A percentile compares a stretch with the other conserved stretches of the same genome.
phyloP scores from a whole-genome alignment of 2,329 filamentous ascomycete species.

The Beauveria asiatica region DNA sequence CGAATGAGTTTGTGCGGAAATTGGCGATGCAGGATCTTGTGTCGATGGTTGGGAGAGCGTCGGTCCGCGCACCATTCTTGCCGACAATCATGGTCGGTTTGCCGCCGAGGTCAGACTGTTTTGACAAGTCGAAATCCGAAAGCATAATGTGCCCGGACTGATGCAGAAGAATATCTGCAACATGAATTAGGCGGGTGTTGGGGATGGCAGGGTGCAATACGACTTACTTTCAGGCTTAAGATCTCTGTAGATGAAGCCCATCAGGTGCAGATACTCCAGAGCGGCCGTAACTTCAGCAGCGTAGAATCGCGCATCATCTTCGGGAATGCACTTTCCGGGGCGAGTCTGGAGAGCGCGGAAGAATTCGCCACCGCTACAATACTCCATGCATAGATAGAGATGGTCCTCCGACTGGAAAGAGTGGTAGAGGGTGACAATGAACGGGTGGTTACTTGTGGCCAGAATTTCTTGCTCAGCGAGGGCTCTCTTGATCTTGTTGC shows the following conservation, averaged over 20 bases:
- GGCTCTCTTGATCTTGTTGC: slow-evolving; percentile 98
- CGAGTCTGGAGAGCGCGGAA: slow-evolving; percentile 93
- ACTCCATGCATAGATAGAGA: slow-evolving; percentile 99
- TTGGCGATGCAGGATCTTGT: slow-evolving; percentile 97
- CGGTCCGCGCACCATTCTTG: slow-evolving; percentile 77
- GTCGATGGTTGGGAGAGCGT: slow-evolving; percentile 89
- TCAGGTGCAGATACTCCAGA: slow-evolving; percentile 91
- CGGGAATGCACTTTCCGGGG: slow-evolving; percentile 92
- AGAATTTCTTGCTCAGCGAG: slow-evolving; percentile 96
- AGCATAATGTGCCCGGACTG: slow-evolving; percentile 99
- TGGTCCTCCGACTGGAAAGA: slow-evolving; percentile 99
- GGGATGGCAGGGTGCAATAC: background rate
- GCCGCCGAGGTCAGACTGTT: slow-evolving; percentile 92
- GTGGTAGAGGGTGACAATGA: slow-evolving; percentile 97
- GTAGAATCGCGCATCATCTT: slow-evolving; percentile 95
- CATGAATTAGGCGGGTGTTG: slow-evolving; percentile 1
- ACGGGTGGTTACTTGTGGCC: slow-evolving; percentile 96
- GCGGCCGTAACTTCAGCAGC: slow-evolving; percentile 95
- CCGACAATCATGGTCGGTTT: slow-evolving; percentile 97
- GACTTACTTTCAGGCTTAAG: slow-evolving; percentile 91
- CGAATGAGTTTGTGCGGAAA: slow-evolving; percentile 97
- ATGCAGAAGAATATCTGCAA: slow-evolving; percentile 82
- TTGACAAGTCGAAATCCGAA: slow-evolving; percentile 96
- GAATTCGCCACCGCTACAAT: slow-evolving; percentile 97
- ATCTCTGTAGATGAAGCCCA: slow-evolving; percentile 99